Conservation (phyloP, 169 alveolate species). For the Eimeria zaria region DNA sequence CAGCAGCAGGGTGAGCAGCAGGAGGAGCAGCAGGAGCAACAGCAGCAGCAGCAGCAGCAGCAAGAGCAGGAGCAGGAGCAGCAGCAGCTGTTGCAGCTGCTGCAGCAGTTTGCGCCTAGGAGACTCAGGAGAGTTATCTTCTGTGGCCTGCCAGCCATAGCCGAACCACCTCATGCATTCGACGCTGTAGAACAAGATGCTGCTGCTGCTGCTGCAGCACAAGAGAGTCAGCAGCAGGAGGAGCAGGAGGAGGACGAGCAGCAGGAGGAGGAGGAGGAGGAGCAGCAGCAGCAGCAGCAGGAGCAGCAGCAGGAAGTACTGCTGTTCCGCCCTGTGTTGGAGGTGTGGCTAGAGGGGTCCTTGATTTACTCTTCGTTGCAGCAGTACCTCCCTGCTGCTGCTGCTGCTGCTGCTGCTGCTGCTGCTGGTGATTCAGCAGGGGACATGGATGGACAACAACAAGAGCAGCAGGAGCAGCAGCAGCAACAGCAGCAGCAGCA, state of each 20-base stretch:
- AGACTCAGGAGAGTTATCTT: constrained; percentile 43
- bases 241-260: background rate
- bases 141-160: constrained; percentile 67
- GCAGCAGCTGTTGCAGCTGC: background rate
- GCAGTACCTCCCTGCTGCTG: background rate
- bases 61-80: constrained; percentile 23
- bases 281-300: too few relatives aligned
- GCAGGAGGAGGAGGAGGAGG: too few relatives aligned
- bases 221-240: background rate
- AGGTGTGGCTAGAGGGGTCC: constrained; percentile 65
- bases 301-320: constrained; percentile 24
- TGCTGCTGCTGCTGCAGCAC: background rate
- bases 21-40: background rate
- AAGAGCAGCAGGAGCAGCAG: background rate
- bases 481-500: constrained; percentile 13
- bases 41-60: constrained; percentile 17
- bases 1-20: too few relatives aligned
- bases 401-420: background rate
- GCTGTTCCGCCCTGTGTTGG: constrained; percentile 71
- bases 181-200: background rate
- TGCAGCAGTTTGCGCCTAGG: constrained; percentile 30
- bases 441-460: background rate
- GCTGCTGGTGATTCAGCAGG: background rate
- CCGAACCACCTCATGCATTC: background rate
- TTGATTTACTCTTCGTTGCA: constrained; percentile 39